phyloP scores from a whole-genome alignment of 1,284 basidiomycete species.

The Microbotryum intermedium region DNA sequence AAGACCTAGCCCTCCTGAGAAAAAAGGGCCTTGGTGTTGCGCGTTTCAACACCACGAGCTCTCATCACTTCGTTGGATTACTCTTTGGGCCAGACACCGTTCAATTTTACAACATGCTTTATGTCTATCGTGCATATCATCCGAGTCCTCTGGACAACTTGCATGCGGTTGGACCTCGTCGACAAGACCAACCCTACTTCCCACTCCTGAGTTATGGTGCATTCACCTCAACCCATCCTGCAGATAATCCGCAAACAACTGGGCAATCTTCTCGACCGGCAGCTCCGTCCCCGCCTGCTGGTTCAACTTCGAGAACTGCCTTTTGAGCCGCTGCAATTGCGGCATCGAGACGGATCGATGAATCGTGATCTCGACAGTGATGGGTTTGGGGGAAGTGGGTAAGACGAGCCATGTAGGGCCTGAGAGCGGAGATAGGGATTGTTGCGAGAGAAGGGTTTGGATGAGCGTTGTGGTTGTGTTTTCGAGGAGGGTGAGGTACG shows the following conservation, averaged over 20 bases:
- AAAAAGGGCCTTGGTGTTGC: no score
- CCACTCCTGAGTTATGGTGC: no score
- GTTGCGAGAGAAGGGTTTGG: conserved; percentile 29
- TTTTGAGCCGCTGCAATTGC: conserved; percentile 74
- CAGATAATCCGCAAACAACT: conserved; percentile 68
- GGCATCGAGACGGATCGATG: conserved; percentile 63
- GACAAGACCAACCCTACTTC: no score
- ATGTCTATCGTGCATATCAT: no score
- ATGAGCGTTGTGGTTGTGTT: conserved; percentile 29
- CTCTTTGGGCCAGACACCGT: no score
- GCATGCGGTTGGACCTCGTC: no score
- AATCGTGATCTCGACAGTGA: conserved; percentile 47
- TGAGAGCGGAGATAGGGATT: conserved; percentile 26
- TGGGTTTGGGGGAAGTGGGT: conserved; percentile 37
- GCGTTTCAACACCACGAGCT: no score
- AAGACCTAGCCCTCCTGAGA: no score
- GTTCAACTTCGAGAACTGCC: conserved; percentile 78
- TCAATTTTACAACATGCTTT: no score
- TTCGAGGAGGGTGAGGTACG: conserved; percentile 41
- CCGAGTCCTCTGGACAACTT: no score
- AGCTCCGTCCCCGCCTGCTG: conserved; percentile 53
- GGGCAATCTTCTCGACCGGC: conserved; percentile 58
- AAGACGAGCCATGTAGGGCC: conserved; percentile 13
- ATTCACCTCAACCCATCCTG: conserved; percentile 17
- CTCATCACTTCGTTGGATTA: no score